Base-by-base conservation (phyloP, 371 early-diverging fungal genomes). In the Rhizomucor pusillus region DNA sequence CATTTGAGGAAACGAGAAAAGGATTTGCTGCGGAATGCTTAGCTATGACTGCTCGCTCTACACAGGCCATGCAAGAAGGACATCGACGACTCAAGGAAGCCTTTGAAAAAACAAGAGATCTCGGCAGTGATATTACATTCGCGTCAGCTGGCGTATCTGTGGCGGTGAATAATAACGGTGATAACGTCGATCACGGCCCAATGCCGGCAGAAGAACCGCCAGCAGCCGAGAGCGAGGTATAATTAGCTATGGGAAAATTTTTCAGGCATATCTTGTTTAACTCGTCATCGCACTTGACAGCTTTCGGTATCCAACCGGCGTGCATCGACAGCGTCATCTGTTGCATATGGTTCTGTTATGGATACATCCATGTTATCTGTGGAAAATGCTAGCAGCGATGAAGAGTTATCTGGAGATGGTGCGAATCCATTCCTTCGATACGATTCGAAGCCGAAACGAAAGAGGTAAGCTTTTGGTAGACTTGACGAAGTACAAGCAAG, bases 61-160 rank as follows among this genome's bases (percentile, higher is more conserved):
- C 45, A 20, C 51, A 72, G 75, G 18, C 49, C 33, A 70, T 74
- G 68, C 53, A 66, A 56, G 68, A 66, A 14, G 69, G 66, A 4
- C 64, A 74, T 25, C 66, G 64, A 35, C 57, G 66, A 16, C 43
- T 74, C 12, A 62, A 66, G 47, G 54, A 68, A 40, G 75, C 69
- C 16, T 71, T 74, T 49, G 69, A 70, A 29, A 68, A 69, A 19
- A 60, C 66, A 6, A 47, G 44, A 50, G 24, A 49, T 36, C 24
- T 52, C 36, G 47, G 36, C 36, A 22, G 46, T 12, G 62, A 50
- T 13, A 20, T 37, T 0, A 19, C 50, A 13, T 37, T 35, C 39
- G 23, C 19, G 20, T 37, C 50, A 29, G 45, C 40, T 11, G 10
- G 34, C 36, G 18, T 48, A 11, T 37, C 16, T 13, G 29, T 29